phyloP scores from a whole-genome alignment of 495 filamentous ascomycete species.

The Penicillium macrosclerotiorum region DNA sequence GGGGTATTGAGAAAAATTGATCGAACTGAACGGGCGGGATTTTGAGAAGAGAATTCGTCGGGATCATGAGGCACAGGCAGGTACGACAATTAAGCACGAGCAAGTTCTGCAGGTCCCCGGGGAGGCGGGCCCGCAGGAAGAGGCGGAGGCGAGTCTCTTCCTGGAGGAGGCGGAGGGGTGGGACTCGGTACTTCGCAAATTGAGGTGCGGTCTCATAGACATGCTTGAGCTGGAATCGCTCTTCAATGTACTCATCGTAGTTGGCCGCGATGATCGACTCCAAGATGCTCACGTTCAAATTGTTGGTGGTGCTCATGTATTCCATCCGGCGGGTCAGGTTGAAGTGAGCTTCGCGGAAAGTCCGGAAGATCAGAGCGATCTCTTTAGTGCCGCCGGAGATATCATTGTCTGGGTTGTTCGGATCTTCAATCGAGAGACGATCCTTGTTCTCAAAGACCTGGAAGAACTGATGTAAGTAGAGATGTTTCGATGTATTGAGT shows the following conservation, averaged over 20 bases:
- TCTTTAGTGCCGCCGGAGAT: constrained; percentile 78
- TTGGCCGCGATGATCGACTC: constrained; percentile 65
- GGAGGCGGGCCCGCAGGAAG: constrained; percentile 17
- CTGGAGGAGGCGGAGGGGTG: constrained; percentile 29
- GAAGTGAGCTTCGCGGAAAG: constrained; percentile 63
- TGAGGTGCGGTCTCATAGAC: constrained; percentile 42
- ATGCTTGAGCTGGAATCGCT: constrained; percentile 52
- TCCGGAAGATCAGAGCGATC: constrained; percentile 55
- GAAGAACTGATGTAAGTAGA: neutral
- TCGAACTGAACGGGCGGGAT: too few species aligned
- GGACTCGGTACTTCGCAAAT: constrained; percentile 35
- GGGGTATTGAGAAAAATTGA: constrained; percentile 15
- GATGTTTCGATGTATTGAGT: neutral
- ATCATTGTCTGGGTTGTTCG: constrained; percentile 79
- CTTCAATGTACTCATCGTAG: constrained; percentile 65
- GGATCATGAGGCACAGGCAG: constrained; percentile 6
- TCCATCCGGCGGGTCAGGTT: constrained; percentile 7
- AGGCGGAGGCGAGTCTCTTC: constrained; percentile 12
- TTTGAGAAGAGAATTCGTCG: constrained; percentile 10
- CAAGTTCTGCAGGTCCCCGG: too few species aligned
- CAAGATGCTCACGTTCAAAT: constrained; percentile 55
- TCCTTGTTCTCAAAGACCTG: constrained; percentile 35
- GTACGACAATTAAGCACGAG: too few species aligned
- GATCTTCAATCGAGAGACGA: constrained; percentile 78
- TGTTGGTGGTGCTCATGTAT: neutral